Conservation (phyloP, 257 asterid genomes). For the Phtheirospermum japonicum region DNA sequence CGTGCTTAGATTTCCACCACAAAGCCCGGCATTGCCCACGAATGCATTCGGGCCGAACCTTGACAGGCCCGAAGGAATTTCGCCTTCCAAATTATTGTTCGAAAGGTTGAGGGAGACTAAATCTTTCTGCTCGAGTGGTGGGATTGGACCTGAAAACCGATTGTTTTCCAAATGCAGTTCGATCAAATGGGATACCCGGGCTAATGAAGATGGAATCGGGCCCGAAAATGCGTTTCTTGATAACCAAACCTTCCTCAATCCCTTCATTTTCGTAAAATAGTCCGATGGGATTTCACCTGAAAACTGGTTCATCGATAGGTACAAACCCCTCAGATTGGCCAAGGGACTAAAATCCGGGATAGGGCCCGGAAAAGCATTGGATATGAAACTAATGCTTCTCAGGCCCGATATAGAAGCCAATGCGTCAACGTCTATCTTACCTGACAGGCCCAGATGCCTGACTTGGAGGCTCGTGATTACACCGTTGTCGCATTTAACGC, state of each 20-base stretch:
- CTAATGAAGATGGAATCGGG: constrained; percentile 51
- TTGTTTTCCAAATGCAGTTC: constrained; percentile 68
- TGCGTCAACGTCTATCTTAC: constrained; percentile 62
- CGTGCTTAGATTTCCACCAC: constrained; percentile 40
- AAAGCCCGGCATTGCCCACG: constrained; percentile 55
- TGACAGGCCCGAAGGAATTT: constrained; percentile 47
- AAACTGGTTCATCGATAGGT: constrained; percentile 53
- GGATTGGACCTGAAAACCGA: constrained; percentile 58
- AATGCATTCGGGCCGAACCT: constrained; percentile 41
- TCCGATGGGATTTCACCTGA: constrained; percentile 64
- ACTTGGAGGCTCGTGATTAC: constrained; percentile 47
- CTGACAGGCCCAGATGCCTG: constrained; percentile 50
- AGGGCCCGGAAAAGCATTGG: constrained; percentile 65
- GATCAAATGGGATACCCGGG: constrained; percentile 33
- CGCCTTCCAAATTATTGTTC: constrained; percentile 55
- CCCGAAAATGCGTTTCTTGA: constrained; percentile 60
- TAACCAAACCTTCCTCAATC: constrained; percentile 73
- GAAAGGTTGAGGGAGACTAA: constrained; percentile 46
- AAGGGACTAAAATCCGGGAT: constrained; percentile 61
- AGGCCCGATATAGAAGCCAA: constrained; percentile 50
- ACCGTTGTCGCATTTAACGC: constrained; percentile 49
- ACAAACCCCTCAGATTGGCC: constrained; percentile 50
- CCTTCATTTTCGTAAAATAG: constrained; percentile 46
- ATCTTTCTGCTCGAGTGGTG: constrained; percentile 38
- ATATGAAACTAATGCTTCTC: constrained; percentile 41